Percentiles rank a stretch among this genome's conserved stretches.
phyloP scores from a whole-genome alignment of 257 asterid species.

The Sherardia arvensis region DNA sequence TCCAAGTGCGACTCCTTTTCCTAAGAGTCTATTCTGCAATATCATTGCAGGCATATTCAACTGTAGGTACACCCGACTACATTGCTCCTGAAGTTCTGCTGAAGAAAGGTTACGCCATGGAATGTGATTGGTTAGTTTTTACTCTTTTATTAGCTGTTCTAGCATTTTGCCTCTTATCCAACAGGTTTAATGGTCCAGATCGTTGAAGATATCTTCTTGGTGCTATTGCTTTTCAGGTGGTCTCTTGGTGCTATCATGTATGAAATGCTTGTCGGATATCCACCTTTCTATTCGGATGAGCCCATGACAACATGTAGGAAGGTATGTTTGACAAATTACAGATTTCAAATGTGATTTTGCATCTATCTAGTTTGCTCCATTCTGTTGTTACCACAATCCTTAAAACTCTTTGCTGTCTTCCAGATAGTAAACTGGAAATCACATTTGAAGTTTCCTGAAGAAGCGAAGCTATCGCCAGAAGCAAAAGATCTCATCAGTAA shows the following conservation, averaged over 20 bases:
- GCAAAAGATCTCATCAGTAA: constrained; percentile 82
- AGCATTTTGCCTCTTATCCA: not conserved
- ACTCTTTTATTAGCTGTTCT: constrained; percentile 1
- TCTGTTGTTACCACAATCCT: not conserved
- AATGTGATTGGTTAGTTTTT: constrained; percentile 90
- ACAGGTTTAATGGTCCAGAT: not conserved
- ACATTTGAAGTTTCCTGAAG: constrained; percentile 87
- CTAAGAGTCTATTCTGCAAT: not conserved
- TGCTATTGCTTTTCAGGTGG: constrained; percentile 62
- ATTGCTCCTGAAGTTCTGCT: constrained; percentile 94
- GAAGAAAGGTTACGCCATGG: constrained; percentile 98
- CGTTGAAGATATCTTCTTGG: not conserved
- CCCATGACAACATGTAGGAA: constrained; percentile 99
- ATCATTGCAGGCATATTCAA: constrained; percentile 79
- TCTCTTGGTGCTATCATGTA: constrained; percentile 98
- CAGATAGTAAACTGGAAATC: constrained; percentile 98
- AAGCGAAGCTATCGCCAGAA: constrained; percentile 67
- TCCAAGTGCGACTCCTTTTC: not conserved
- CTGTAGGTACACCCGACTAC: constrained; percentile 97
- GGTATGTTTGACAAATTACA: constrained; percentile 37
- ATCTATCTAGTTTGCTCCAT: not conserved
- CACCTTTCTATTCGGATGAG: constrained; percentile 96
- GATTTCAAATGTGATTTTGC: constrained; percentile 10
- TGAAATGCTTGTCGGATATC: constrained; percentile 98
- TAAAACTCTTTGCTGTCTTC: constrained; percentile 14